Evolutionary conservation across 2,329 filamentous ascomycete genomes (phyloP).

Genomic region (Blastomyces silverae): DNA sequence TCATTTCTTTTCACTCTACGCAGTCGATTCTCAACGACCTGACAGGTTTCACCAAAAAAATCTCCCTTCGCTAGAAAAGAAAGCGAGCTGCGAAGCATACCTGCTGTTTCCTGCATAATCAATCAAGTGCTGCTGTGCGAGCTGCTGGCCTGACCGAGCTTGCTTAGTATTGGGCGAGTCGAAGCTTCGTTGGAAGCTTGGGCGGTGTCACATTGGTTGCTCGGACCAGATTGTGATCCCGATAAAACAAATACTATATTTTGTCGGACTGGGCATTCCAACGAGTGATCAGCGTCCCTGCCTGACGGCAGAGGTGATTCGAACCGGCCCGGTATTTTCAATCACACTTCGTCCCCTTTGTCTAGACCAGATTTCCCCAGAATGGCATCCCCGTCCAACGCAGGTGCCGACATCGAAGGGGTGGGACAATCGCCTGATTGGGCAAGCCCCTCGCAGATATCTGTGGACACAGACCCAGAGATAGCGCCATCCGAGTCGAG

Average conservation of each 20-base stretch:
- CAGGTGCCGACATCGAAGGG: not conserved
- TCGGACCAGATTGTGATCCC: not conserved
- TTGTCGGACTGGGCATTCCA: not conserved
- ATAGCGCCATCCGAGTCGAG: not conserved
- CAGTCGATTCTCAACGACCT: not conserved
- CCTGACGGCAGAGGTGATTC: not conserved
- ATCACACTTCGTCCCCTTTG: not conserved
- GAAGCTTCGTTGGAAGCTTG: constrained; percentile 2
- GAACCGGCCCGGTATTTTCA: not conserved
- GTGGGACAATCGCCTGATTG: constrained; percentile 1
- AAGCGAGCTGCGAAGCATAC: not conserved
- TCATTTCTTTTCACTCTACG: not conserved
- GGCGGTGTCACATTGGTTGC: constrained; percentile 4
- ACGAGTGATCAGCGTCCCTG: not conserved
- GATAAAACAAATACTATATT: not conserved
- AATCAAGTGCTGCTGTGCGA: not conserved
- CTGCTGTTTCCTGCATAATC: not conserved
- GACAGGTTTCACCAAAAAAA: not conserved
- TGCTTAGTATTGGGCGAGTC: not conserved
- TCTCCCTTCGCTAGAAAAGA: not conserved
- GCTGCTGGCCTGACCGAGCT: not conserved
- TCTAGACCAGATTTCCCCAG: not conserved
- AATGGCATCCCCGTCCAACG: not conserved
- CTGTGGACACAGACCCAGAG: not conserved
- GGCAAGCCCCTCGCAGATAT: not conserved